Percentiles rank a stretch among this genome's conserved stretches.
Conservation (phyloP, 352 stramenopile genomes). For the Pythium utonaiense region DNA sequence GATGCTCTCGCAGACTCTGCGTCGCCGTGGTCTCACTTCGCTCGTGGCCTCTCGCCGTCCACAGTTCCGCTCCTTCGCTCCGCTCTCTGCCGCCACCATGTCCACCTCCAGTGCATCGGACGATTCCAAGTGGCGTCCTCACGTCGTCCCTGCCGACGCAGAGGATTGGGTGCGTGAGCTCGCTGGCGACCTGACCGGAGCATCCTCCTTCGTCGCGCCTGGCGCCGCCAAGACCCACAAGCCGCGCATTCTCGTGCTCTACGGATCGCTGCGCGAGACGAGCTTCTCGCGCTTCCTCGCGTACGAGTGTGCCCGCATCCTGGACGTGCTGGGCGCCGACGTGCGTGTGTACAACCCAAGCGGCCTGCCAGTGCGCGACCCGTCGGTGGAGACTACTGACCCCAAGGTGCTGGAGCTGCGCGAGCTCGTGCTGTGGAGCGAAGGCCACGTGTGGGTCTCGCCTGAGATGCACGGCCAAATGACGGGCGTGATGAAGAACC, state of each 20-base stretch:
- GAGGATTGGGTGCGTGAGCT: slow-evolving; percentile 28
- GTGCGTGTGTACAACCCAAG: slow-evolving; percentile 38
- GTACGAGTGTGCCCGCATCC: slow-evolving; percentile 54
- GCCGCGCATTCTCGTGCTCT: slow-evolving; percentile 55
- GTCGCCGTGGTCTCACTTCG: background rate
- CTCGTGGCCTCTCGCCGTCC: background rate
- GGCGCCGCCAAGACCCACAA: slow-evolving; percentile 26
- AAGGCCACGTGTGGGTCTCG: slow-evolving; percentile 60
- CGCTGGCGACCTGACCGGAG: slow-evolving; percentile 18
- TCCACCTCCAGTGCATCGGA: background rate
- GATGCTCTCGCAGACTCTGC: slow-evolving; percentile 3
- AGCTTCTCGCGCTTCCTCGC: slow-evolving; percentile 46
- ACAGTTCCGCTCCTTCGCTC: background rate
- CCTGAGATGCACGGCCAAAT: slow-evolving; percentile 67
- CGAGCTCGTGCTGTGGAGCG: slow-evolving; percentile 54
- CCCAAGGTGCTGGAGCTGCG: slow-evolving; percentile 59
- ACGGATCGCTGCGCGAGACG: slow-evolving; percentile 49
- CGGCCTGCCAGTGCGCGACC: slow-evolving; percentile 54
- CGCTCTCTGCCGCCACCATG: background rate
- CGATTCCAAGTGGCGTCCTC: slow-evolving; percentile 22
- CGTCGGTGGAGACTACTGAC: slow-evolving; percentile 40
- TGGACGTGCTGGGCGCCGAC: slow-evolving; percentile 58
- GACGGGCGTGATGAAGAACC: slow-evolving; percentile 70
- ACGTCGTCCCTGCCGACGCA: slow-evolving; percentile 17
- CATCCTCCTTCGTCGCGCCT: slow-evolving; percentile 15